A percentile compares a stretch with the other conserved stretches of the same genome.
phyloP scores from a whole-genome alignment of 1,284 basidiomycete species.

The Cutaneotrichosporon arboriforme region DNA sequence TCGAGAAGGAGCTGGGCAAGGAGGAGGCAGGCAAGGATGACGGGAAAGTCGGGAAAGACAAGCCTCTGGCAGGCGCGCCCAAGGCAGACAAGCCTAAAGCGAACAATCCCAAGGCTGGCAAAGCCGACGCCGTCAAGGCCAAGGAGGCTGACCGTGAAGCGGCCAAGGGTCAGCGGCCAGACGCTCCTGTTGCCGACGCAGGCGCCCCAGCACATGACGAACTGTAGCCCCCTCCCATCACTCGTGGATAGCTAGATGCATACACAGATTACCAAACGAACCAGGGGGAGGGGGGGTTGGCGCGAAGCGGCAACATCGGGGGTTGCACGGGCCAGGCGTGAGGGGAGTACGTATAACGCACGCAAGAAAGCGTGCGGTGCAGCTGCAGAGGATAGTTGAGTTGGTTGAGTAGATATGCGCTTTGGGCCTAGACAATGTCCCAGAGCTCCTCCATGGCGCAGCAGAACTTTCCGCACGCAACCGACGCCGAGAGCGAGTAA shows the following conservation, averaged over 20 bases:
- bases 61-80: not conserved
- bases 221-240: not conserved
- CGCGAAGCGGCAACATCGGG: not conserved
- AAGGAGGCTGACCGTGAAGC: not conserved
- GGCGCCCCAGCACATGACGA: not conserved
- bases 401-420: too few species aligned
- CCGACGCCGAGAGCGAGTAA: slow-evolving; percentile 87
- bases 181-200: not conserved
- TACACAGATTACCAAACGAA: slow-evolving; percentile 11
- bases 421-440: slow-evolving; percentile 53
- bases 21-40: not conserved
- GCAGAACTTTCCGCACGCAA: slow-evolving; percentile 85
- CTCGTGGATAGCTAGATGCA: slow-evolving; percentile 15
- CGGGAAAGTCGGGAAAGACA: slow-evolving; percentile 1
- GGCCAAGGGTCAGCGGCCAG: not conserved
- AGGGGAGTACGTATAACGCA: not conserved
- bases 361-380: not conserved
- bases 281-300: not conserved
- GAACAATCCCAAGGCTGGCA: too few species aligned
- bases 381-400: too few species aligned
- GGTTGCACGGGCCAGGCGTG: not conserved
- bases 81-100: too few species aligned
- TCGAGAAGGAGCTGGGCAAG: slow-evolving; percentile 4
- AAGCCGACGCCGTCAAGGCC: too few species aligned
- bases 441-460: slow-evolving; percentile 62